Evolutionary conservation across 1,284 basidiomycete species (phyloP).

Genomic region (Pulchroboletus neoregius): DNA sequence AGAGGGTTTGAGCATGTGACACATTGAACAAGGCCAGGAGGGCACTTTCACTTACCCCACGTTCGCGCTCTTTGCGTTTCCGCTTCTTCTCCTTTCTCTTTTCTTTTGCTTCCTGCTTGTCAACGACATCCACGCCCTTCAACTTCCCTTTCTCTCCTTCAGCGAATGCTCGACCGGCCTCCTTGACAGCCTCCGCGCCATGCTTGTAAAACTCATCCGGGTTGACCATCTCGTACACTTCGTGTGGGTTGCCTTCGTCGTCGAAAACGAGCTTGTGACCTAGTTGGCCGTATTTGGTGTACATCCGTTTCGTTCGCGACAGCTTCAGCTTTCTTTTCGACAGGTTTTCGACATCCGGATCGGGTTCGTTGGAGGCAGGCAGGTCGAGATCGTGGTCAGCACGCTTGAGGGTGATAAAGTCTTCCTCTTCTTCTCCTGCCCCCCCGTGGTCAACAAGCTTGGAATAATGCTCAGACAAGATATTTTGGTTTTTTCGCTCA

Average conservation of each 20-base stretch:
- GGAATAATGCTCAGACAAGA: slow-evolving; percentile 88
- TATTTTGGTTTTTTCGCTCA: slow-evolving; percentile 91
- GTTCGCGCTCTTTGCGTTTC: slow-evolving; percentile 79
- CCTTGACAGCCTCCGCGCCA: slow-evolving; percentile 59
- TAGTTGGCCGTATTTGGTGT: slow-evolving; percentile 59
- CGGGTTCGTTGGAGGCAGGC: slow-evolving; percentile 33
- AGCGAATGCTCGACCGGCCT: slow-evolving; percentile 67
- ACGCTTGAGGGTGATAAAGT: slow-evolving; percentile 93
- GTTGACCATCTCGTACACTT: slow-evolving; percentile 77
- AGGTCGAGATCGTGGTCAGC: slow-evolving; percentile 84
- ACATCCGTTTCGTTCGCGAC: slow-evolving; percentile 74
- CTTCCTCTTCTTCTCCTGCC: slow-evolving; percentile 56
- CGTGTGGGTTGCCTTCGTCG: slow-evolving; percentile 76
- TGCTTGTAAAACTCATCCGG: slow-evolving; percentile 64
- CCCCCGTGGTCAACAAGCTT: slow-evolving; percentile 78
- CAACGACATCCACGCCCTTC: slow-evolving; percentile 66
- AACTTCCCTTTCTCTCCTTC: slow-evolving; percentile 70
- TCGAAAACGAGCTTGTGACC: slow-evolving; percentile 81
- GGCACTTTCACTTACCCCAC: slow-evolving; percentile 39
- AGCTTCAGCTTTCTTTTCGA: slow-evolving; percentile 61
- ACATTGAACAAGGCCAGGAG: neutral
- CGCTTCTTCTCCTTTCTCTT: slow-evolving; percentile 88
- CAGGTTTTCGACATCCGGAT: slow-evolving; percentile 45
- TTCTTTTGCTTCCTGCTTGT: slow-evolving; percentile 81
- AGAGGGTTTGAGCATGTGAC: slow-evolving; percentile 1